Conservation (phyloP, 2,329 filamentous ascomycete genomes). For the Mycogone perniciosa region DNA sequence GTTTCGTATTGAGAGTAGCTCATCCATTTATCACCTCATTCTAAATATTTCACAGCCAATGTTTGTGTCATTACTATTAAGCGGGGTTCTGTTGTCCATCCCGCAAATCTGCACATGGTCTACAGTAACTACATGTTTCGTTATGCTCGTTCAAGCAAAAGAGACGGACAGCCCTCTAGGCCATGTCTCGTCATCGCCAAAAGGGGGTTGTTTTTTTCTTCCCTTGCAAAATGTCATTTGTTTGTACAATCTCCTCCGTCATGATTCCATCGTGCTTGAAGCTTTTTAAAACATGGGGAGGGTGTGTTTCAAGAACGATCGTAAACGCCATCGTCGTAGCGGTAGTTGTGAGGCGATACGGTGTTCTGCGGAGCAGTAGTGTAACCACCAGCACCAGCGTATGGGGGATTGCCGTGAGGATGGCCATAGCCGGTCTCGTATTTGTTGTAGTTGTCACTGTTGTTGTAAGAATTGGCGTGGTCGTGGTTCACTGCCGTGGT, state of each 20-base stretch:
- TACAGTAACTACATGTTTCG: not conserved
- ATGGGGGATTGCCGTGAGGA: slow-evolving; percentile 3
- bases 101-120: not conserved
- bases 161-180: not conserved
- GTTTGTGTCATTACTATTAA: not conserved
- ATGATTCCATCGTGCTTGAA: too few relatives aligned
- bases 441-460: slow-evolving; percentile 22
- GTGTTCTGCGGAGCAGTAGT: slow-evolving; percentile 4
- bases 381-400: slow-evolving; percentile 5
- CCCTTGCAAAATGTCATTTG: not conserved
- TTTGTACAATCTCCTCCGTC: too few relatives aligned
- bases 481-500: slow-evolving; percentile 28
- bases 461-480: slow-evolving; percentile 20
- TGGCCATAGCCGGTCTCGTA: slow-evolving; percentile 23
- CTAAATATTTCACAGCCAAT: not conserved
- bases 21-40: not conserved
- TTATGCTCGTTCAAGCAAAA: not conserved
- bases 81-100: not conserved
- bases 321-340: slow-evolving; percentile 34
- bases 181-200: not conserved
- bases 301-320: slow-evolving; percentile 18
- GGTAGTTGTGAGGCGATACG: slow-evolving; percentile 21
- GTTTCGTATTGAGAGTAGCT: too few relatives aligned
- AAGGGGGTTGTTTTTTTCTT: not conserved
- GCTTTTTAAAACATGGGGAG: too few relatives aligned